Base-by-base conservation (phyloP, 2,329 filamentous ascomycete species). In the Epicoccum nigrum region DNA sequence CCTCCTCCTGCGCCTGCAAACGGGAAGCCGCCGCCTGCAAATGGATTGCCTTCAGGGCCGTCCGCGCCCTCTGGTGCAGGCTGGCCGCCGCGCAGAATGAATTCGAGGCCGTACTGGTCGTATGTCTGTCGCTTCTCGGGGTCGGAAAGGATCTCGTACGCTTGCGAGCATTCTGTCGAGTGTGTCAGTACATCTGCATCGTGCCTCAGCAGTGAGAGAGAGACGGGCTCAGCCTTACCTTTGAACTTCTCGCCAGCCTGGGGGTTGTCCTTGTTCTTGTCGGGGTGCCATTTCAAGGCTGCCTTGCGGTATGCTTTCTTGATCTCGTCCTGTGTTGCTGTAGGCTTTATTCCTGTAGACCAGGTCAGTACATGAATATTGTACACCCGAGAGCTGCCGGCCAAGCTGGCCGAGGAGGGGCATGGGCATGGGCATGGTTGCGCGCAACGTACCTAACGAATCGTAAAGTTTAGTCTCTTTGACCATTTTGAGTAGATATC, bases 401-500 rank as follows among this genome's bases (percentile, higher is more conserved):
- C 41, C 33, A 32, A 45, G 38, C 55, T 50, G 27, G 46, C 47
- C 37, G 50, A 45, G 56, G 62, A 60, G 65, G 68, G 67, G 64
- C 50, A 65, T 31, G 39, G 31, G 56, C 62, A 60, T 64, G 68
- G 67, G 64, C 50, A 65, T 31, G 39, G 31, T 17, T n/a, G 47
- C 39, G 52, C 27, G 25, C 16, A 56, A 67, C 74, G 42, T 70
- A 75, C 74, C 81, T 67, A 99, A 82, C 58, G 85, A 83, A 75
- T 97, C 91, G 81, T 99, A 99, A 58, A 97, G 87, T 77, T 95
- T 96, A 45, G 89, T 94, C 80, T 97, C 93, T 67, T 90, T 89
- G 64, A 95, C 91, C 93, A 97, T 97, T 62, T 64, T 84, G 75
- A 64, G 37, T 55, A 15, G 20, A 15, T 25, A 25, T 45, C 45